A percentile compares a stretch with the other conserved stretches of the same genome.
These are phyloP conservation scores for Cryptosporidium xiaoi DNA, from an alignment of 169 alveolate species.

Conservation along the genomic window DNA sequence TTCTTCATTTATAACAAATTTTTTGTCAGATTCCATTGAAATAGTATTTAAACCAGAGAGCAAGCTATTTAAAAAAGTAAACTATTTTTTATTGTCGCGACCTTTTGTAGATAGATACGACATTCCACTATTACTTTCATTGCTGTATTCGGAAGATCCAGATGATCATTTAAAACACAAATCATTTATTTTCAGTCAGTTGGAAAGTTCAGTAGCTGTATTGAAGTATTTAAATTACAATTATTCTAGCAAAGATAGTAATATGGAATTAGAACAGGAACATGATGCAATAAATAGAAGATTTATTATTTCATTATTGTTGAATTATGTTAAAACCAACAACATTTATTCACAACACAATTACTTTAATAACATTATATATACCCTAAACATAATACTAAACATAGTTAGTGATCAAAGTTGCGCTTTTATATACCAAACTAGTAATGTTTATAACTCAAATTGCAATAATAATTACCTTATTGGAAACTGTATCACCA, in stretches of 20 bases:
- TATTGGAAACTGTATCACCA: background rate
- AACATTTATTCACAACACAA: slow-evolving; percentile 51
- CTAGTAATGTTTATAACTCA: background rate
- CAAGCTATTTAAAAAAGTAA: slow-evolving; percentile 26
- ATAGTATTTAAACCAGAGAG: slow-evolving; percentile 37
- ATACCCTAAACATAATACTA: slow-evolving; percentile 15
- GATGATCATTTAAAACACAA: background rate
- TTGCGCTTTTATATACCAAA: too few relatives aligned
- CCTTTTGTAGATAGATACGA: slow-evolving; percentile 50
- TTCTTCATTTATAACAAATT: slow-evolving; percentile 51
- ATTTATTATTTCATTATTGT: slow-evolving; percentile 24
- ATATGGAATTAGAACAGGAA: slow-evolving; percentile 31
- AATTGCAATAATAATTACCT: background rate
- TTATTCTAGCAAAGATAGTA: background rate
- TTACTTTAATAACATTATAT: slow-evolving; percentile 4
- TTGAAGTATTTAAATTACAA: background rate
- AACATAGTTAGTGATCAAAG: slow-evolving; percentile 7
- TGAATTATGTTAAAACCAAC: slow-evolving; percentile 29
- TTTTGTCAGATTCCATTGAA: slow-evolving; percentile 33
- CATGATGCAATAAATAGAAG: slow-evolving; percentile 65
- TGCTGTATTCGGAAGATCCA: slow-evolving; percentile 43
- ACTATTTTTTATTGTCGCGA: slow-evolving; percentile 48
- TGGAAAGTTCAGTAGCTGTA: background rate
- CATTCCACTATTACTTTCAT: slow-evolving; percentile 35
- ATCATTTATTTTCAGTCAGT: slow-evolving; percentile 18